phyloP scores from a whole-genome alignment of 2,329 filamentous ascomycete genomes.

The Colletotrichum musicola region DNA sequence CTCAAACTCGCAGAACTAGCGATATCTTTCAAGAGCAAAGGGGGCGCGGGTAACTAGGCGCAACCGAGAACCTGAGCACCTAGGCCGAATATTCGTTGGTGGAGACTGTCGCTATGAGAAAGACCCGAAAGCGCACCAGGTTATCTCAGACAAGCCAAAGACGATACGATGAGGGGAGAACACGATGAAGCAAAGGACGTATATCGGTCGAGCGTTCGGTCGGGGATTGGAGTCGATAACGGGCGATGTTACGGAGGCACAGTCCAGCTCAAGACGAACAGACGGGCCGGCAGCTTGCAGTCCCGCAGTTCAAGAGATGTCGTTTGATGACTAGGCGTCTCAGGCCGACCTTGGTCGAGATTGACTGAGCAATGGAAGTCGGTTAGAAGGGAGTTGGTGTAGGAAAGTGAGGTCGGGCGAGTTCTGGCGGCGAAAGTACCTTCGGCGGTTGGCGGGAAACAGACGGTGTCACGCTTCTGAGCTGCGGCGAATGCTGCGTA shows the following conservation, averaged over 20 bases:
- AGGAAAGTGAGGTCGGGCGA: neutral
- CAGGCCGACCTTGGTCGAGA: constrained; percentile 1
- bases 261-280: constrained; percentile 1
- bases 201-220: neutral
- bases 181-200: neutral
- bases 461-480: constrained; percentile 19
- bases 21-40: too few relatives aligned
- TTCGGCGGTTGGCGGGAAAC: constrained; percentile 2
- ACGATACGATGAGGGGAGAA: constrained; percentile 3
- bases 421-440: neutral
- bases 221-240: neutral
- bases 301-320: constrained; percentile 23
- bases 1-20: too few relatives aligned
- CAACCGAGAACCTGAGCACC: constrained; percentile 23
- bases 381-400: neutral
- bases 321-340: constrained; percentile 20
- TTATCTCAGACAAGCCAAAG: neutral
- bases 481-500: constrained; percentile 34
- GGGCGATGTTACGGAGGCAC: neutral
- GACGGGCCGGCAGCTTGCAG: neutral
- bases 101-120: constrained; percentile 7
- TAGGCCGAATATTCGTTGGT: constrained; percentile 17
- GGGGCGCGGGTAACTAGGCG: constrained; percentile 1
- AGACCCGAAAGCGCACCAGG: neutral
- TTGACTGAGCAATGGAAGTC: neutral